phyloP scores from a whole-genome alignment of 73 alveolate genomes.

The Paramecium pentaurelia region DNA sequence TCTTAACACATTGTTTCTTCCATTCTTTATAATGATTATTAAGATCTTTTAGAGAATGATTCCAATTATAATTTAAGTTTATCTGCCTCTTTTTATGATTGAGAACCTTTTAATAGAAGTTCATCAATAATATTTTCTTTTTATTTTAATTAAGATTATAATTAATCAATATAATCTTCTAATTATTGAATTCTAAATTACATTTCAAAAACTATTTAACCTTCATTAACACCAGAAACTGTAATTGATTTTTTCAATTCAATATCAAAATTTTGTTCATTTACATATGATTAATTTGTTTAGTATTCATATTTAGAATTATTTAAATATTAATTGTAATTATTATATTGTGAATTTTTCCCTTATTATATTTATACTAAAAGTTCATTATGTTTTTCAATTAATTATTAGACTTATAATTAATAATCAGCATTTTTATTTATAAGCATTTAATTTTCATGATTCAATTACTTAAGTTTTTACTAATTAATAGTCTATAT shows the following conservation, averaged over 20 bases:
- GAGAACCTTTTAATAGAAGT: background rate
- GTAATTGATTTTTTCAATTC: constrained; percentile 23
- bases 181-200: background rate
- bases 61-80: background rate
- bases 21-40: constrained; percentile 31
- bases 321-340: background rate
- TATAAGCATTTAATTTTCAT: background rate
- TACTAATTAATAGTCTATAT: background rate
- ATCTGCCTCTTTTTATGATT: background rate
- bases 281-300: background rate
- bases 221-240: constrained; percentile 12
- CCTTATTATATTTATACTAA: background rate
- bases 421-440: background rate
- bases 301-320: background rate
- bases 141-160: background rate
- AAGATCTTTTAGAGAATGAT: background rate
- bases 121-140: background rate
- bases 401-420: background rate
- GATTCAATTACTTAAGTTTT: background rate
- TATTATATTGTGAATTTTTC: background rate
- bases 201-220: background rate
- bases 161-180: background rate
- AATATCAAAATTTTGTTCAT: constrained; percentile 22
- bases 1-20: constrained; percentile 32
- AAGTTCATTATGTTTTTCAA: background rate